Conservation (phyloP, 1,284 basidiomycete species). For the Sphaerobolus stellatus region DNA sequence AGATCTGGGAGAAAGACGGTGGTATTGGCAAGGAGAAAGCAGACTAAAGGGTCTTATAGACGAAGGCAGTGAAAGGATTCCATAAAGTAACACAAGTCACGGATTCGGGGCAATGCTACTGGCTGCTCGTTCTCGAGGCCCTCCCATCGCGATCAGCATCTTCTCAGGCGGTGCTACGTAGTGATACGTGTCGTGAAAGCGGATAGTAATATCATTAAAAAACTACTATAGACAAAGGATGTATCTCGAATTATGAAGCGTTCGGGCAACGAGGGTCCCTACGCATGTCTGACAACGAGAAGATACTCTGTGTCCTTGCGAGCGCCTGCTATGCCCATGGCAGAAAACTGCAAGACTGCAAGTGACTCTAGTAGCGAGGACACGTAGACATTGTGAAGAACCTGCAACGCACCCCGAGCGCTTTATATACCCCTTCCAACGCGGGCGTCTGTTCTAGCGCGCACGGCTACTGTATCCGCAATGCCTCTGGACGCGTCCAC, state of each 20-base stretch:
- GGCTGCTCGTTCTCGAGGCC: not conserved
- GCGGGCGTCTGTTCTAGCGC: no score
- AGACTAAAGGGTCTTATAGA: not conserved
- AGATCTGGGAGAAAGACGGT: not conserved
- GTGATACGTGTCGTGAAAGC: no score
- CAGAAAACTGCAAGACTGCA: slow-evolving; percentile 6
- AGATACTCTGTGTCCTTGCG: slow-evolving; percentile 7
- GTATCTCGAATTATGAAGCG: slow-evolving; percentile 10
- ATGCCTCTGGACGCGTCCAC: no score
- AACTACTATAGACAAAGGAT: no score
- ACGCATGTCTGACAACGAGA: slow-evolving; percentile 10
- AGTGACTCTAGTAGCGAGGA: slow-evolving; percentile 12
- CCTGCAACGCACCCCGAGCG: no score
- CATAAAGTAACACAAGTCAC: not conserved
- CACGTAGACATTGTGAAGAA: no score
- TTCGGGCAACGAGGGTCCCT: not conserved
- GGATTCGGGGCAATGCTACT: slow-evolving; percentile 4
- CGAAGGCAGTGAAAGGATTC: not conserved
- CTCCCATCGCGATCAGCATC: not conserved
- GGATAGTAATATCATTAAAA: no score
- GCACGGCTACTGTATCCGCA: no score
- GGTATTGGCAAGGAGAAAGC: not conserved
- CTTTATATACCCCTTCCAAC: no score
- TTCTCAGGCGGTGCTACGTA: no score
- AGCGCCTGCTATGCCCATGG: slow-evolving; percentile 8